phyloP scores from a whole-genome alignment of 805 yeast genomes.

The Candida silvicultrix region DNA sequence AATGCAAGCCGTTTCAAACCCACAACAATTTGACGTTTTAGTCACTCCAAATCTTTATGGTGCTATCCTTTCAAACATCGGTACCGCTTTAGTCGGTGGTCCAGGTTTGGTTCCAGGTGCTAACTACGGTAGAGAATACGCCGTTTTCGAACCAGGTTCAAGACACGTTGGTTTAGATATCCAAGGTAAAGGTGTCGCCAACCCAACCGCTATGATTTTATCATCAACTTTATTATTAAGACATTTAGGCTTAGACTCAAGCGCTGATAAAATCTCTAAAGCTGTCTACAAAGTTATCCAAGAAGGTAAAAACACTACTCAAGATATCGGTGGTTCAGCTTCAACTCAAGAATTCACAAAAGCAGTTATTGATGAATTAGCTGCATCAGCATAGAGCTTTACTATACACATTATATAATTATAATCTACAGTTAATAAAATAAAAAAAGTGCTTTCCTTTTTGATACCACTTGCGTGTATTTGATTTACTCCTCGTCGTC shows the following conservation, averaged over 20 bases:
- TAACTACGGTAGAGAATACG: slow-evolving; percentile 94
- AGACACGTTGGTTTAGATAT: slow-evolving; percentile 98
- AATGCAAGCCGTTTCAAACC: slow-evolving; percentile 98
- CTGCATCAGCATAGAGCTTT: slow-evolving; percentile 4
- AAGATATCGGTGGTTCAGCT: slow-evolving; percentile 86
- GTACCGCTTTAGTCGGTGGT: slow-evolving; percentile 95
- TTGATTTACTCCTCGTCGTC: slow-evolving; percentile 10
- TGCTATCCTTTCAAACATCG: slow-evolving; percentile 93
- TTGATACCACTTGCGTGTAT: no score
- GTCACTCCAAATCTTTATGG: slow-evolving; percentile 99
- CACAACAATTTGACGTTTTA: slow-evolving; percentile 96
- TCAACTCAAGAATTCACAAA: slow-evolving; percentile 92
- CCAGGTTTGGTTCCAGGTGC: slow-evolving; percentile 99
- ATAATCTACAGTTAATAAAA: no score
- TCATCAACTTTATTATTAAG: slow-evolving; percentile 89
- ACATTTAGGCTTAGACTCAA: slow-evolving; percentile 82
- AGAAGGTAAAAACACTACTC: slow-evolving; percentile 80
- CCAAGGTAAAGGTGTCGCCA: slow-evolving; percentile 89
- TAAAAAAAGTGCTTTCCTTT: no score
- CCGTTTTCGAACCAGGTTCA: slow-evolving; percentile 99
- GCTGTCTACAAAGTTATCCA: slow-evolving; percentile 89
- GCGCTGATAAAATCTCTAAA: slow-evolving; percentile 80
- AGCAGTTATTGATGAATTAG: slow-evolving; percentile 73
- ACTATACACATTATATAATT: no score
- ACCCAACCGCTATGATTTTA: slow-evolving; percentile 96